Percentiles rank a stretch among this genome's conserved stretches.
Conservation (phyloP, 192 early-diverging fungal genomes). For the Mortierella claussenii region DNA sequence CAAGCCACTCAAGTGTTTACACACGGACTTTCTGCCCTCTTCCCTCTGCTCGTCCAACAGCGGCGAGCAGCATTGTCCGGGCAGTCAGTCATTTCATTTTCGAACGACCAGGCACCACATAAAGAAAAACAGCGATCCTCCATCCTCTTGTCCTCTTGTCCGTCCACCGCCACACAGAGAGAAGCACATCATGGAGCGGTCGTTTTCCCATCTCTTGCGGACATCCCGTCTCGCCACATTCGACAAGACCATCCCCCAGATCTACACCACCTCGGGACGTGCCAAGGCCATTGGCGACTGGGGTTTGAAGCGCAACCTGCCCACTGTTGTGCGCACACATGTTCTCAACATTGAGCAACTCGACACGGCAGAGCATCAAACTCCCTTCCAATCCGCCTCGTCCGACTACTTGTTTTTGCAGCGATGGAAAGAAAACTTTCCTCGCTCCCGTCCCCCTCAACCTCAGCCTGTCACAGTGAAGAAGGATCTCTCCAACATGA, state of each 20-base stretch:
- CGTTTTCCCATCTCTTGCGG: constrained; percentile 72
- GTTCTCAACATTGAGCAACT: constrained; percentile 64
- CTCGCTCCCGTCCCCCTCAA: constrained; percentile 63
- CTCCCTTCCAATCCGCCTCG: constrained; percentile 71
- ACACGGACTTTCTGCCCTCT: too few species aligned
- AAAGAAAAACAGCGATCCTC: too few species aligned
- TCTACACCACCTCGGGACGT: constrained; percentile 71
- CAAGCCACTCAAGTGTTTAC: too few species aligned
- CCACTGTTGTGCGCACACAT: constrained; percentile 69
- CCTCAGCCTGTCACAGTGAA: constrained; percentile 53
- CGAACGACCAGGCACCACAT: too few species aligned
- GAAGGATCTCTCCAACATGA: constrained; percentile 69
- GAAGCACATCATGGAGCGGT: constrained; percentile 73
- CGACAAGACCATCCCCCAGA: constrained; percentile 74
- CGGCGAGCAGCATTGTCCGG: too few species aligned
- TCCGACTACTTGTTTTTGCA: constrained; percentile 64
- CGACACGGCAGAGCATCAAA: constrained; percentile 80
- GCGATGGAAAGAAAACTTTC: constrained; percentile 82
- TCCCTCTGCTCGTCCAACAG: too few species aligned
- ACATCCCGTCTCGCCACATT: constrained; percentile 76
- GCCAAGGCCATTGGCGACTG: constrained; percentile 71
- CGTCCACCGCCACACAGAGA: too few species aligned
- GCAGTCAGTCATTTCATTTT: too few species aligned
- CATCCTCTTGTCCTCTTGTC: not conserved
- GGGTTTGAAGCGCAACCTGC: constrained; percentile 81